Evolutionary conservation across 148 eudicot genomes (phyloP).

Genomic region (Suaeda aralocaspica): DNA sequence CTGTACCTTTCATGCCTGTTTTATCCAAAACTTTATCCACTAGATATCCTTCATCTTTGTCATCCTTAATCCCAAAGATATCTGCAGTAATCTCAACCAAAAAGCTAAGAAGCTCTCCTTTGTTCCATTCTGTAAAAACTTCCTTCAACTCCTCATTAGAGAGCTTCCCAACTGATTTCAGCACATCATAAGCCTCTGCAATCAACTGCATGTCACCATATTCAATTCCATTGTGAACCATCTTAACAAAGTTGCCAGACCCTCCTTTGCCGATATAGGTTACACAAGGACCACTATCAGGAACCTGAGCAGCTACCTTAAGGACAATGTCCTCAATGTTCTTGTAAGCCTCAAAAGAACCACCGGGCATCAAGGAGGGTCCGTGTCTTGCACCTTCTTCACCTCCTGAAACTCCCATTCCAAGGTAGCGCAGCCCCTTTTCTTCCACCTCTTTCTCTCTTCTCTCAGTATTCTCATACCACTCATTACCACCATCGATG

Average conservation of each 20-base stretch:
- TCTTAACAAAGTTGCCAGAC: slow-evolving; percentile 82
- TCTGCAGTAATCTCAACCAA: slow-evolving; percentile 85
- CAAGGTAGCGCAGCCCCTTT: slow-evolving; percentile 74
- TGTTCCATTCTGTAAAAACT: slow-evolving; percentile 87
- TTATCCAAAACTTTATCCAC: slow-evolving; percentile 85
- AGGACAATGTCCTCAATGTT: slow-evolving; percentile 79
- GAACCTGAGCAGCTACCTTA: slow-evolving; percentile 88
- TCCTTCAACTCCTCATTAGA: slow-evolving; percentile 70
- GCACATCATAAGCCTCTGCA: slow-evolving; percentile 86
- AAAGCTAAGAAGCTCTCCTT: slow-evolving; percentile 84
- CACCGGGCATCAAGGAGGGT: slow-evolving; percentile 95
- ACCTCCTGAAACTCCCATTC: slow-evolving; percentile 97
- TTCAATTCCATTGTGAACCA: slow-evolving; percentile 89
- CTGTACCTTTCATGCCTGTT: slow-evolving; percentile 96
- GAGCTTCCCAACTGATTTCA: slow-evolving; percentile 82
- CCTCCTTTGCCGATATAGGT: slow-evolving; percentile 88
- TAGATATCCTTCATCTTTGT: slow-evolving; percentile 71
- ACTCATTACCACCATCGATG: slow-evolving; percentile 89
- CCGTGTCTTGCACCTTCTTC: slow-evolving; percentile 91
- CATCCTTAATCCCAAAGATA: slow-evolving; percentile 77
- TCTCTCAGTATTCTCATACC: slow-evolving; percentile 96
- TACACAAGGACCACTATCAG: slow-evolving; percentile 91
- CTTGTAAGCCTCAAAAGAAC: slow-evolving; percentile 76
- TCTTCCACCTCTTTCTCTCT: slow-evolving; percentile 74
- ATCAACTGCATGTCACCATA: slow-evolving; percentile 94